Conservation (phyloP, 495 filamentous ascomycete species). For the Annulohypoxylon stygium region DNA sequence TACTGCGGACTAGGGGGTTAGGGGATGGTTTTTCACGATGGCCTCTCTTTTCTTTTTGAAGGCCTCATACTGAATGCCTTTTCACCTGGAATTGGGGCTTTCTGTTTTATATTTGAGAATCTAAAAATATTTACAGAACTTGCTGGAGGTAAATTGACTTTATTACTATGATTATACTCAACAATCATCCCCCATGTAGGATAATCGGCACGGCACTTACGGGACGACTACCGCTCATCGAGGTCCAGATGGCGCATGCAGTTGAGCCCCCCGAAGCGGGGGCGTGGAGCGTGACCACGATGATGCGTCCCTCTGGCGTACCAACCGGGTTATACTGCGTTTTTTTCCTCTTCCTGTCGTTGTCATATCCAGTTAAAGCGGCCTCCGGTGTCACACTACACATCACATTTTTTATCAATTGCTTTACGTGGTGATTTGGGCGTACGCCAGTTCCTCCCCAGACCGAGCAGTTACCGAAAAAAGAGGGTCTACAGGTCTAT, state of each 20-base stretch:
- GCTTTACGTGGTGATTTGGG: conserved; percentile 9
- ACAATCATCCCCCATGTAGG: not conserved
- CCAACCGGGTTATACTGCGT: conserved; percentile 18
- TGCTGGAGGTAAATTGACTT: not conserved
- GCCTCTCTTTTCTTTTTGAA: not conserved
- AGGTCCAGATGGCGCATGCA: conserved; percentile 29
- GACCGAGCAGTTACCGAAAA: conserved; percentile 26
- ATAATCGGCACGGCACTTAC: conserved; percentile 1
- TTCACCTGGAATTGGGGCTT: not conserved
- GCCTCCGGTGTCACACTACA: conserved; percentile 17
- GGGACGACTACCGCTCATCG: conserved; percentile 22
- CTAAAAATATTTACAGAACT: not conserved
- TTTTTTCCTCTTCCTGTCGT: not conserved
- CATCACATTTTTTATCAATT: conserved; percentile 14
- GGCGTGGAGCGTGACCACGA: conserved; percentile 40
- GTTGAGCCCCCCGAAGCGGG: conserved; percentile 35
- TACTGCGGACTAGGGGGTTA: conserved; percentile 12
- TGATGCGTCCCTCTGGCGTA: conserved; percentile 29
- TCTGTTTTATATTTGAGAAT: not conserved
- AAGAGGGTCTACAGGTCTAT: conserved; percentile 2
- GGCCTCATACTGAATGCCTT: not conserved
- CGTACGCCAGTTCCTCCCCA: not conserved
- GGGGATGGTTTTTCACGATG: conserved; percentile 14
- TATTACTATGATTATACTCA: not conserved
- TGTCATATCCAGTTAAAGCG: conserved; percentile 25